phyloP scores from a whole-genome alignment of 768 basidiomycete genomes.

The Termitomyces sp. region DNA sequence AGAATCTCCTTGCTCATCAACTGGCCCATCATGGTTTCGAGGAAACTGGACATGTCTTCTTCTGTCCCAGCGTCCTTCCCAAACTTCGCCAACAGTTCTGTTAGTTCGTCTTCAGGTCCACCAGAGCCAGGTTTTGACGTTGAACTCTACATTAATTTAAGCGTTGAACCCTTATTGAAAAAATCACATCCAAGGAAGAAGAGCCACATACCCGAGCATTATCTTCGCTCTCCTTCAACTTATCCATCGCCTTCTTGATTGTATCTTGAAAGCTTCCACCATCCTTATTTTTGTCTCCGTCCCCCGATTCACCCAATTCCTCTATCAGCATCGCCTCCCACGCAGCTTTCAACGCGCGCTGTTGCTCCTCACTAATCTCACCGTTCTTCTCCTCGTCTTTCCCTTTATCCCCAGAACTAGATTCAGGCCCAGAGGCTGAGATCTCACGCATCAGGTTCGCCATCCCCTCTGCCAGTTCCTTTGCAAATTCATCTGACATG shows the following conservation, averaged over 20 bases:
- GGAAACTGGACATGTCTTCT: conserved; percentile 56
- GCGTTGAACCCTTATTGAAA: not conserved
- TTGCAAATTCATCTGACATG: conserved; percentile 3
- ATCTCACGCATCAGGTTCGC: conserved; percentile 4
- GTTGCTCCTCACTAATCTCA: not conserved
- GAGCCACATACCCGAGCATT: conserved; percentile 42
- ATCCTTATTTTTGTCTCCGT: not conserved
- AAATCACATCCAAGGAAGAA: not conserved
- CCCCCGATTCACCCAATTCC: not conserved
- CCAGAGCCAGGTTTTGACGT: conserved; percentile 15
- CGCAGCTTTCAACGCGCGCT: not conserved
- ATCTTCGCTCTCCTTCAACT: conserved; percentile 64
- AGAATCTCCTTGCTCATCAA: conserved; percentile 80
- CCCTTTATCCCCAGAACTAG: not conserved
- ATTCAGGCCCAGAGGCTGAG: not conserved
- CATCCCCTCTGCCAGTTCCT: conserved; percentile 3
- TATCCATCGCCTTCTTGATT: conserved; percentile 71
- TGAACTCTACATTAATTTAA: not conserved
- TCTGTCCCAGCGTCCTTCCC: conserved; percentile 34
- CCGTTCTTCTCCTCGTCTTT: not conserved
- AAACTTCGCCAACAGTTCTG: conserved; percentile 50
- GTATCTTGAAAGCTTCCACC: conserved; percentile 53
- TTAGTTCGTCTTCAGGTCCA: conserved; percentile 35
- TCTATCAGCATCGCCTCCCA: conserved; percentile 4
- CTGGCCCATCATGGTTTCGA: conserved; percentile 81